Percentiles rank a stretch among this genome's conserved stretches.
These are phyloP conservation scores for Metschnikowia amazonensis DNA, from an alignment of 805 yeast genomes.

Conservation along the genomic window DNA sequence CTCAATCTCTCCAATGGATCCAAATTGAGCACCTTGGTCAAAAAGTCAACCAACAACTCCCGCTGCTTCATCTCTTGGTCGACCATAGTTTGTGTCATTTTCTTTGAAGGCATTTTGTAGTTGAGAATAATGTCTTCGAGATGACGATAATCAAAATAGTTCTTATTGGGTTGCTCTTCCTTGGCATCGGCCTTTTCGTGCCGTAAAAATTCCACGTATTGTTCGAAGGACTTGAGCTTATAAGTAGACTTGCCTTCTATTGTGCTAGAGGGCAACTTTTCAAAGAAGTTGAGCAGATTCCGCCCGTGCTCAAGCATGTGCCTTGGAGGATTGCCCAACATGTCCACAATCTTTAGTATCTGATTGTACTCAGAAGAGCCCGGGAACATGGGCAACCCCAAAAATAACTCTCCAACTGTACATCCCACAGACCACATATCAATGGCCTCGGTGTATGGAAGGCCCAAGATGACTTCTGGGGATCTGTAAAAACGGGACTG, in stretches of 20 bases:
- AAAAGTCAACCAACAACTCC: conserved; percentile 67
- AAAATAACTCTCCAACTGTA: conserved; percentile 81
- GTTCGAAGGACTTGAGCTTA: conserved; percentile 33
- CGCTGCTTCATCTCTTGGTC: conserved; percentile 77
- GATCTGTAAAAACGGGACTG: conserved; percentile 92
- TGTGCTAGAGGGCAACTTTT: conserved; percentile 31
- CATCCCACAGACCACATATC: conserved; percentile 98
- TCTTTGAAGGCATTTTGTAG: conserved; percentile 63
- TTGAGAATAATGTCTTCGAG: conserved; percentile 72
- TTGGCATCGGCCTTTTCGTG: conserved; percentile 29
- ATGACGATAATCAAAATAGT: conserved; percentile 65
- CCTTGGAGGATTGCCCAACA: conserved; percentile 82
- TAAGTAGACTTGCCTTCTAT: conserved; percentile 29
- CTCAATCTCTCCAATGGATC: conserved; percentile 96
- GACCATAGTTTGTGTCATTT: conserved; percentile 48
- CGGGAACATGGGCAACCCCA: conserved; percentile 92
- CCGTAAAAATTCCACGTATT: conserved; percentile 30
- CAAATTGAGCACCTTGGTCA: conserved; percentile 70
- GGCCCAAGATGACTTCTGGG: conserved; percentile 89
- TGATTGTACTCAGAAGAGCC: conserved; percentile 94
- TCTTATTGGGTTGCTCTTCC: conserved; percentile 75
- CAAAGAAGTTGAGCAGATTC: conserved; percentile 67
- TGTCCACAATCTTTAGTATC: conserved; percentile 72
- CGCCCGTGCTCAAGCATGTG: conserved; percentile 98
- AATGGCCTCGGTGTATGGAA: conserved; percentile 87